Evolutionary conservation across 805 yeast genomes (phyloP).

Genomic region (Candida fluviatilis): DNA sequence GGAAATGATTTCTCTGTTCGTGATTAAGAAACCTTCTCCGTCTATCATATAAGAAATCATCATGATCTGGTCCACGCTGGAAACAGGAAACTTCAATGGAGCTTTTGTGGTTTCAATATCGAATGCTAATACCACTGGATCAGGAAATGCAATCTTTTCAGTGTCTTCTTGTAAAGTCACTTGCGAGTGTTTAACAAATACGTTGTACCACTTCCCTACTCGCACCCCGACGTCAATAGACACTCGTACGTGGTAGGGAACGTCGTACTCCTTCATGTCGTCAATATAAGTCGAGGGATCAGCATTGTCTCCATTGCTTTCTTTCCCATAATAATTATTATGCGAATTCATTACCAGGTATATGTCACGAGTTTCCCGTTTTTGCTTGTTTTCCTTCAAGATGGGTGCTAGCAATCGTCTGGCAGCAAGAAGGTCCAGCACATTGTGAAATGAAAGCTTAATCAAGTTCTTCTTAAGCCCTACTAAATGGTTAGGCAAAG

Average conservation of each 20-base stretch:
- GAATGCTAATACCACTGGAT: conserved; percentile 93
- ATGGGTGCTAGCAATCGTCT: conserved; percentile 68
- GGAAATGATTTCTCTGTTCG: conserved; percentile 90
- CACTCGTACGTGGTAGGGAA: conserved; percentile 93
- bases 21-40: conserved; percentile 91
- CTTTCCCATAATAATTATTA: conserved; percentile 22
- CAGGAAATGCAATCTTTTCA: conserved; percentile 89
- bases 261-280: conserved; percentile 91
- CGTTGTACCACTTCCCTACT: conserved; percentile 95
- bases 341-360: conserved; percentile 54
- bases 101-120: conserved; percentile 98
- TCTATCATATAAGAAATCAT: conserved; percentile 99
- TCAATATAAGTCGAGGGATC: conserved; percentile 66
- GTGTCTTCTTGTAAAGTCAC: conserved; percentile 54
- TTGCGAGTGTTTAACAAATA: conserved; percentile 57
- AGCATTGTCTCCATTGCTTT: conserved; percentile 12
- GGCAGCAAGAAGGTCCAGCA: conserved; percentile 69
- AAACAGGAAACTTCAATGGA: conserved; percentile 93
- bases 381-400: conserved; percentile 59
- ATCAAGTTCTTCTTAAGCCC: conserved; percentile 67
- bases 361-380: conserved; percentile 60
- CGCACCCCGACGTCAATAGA: conserved; percentile 85
- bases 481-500: conserved; percentile 78
- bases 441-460: conserved; percentile 69
- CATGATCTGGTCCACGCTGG: conserved; percentile 88